Base-by-base conservation (phyloP, 192 early-diverging fungal genomes). In the Backusella macrospora region DNA sequence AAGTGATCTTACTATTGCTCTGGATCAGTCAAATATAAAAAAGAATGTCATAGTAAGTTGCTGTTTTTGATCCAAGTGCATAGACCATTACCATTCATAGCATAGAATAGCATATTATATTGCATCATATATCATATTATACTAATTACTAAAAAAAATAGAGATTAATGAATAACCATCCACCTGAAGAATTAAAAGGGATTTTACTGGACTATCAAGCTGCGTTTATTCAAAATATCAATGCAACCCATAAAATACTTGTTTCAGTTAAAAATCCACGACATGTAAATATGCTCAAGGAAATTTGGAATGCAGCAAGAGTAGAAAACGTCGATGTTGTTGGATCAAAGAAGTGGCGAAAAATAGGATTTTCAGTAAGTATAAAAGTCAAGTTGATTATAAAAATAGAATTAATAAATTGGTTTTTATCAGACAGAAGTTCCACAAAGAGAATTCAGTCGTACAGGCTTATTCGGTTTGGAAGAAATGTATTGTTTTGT, bases 191-290 rank as follows among this genome's bases (percentile, higher is more conserved):
- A 80, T 71, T 92, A 26, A 77, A 78, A 59, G 78, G 79, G 70
- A 78, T 88, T 45, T 62, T 93, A 59, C 74, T 90, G 10, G 90
- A 92, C 29, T 92, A 88, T 77, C 92, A 93, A 80, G 69, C 88
- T n/a, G 76, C 87, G 4, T 72, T 85, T 29, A 83, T 91, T 38
- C 70, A 78, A 65, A 89, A 93, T 45, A 85, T 83, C 42, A 79
- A 87, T 72, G 55, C 80, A 39, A 73, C 86, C 18, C 84, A 85
- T 34, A 86, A 80, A 38, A 84, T 82, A 12, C 71, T 74, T 18
- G 85, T 91, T 12, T 82, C 81, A 29, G 46, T 81, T 14, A 65
- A 83, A 29, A 90, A 87, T 70, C 64, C 82, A 46, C 79, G 78
- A 2, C 88, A 92, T 79, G 82, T 76, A 70, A 68, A 48, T 7